Conservation (phyloP, 331 rosid genomes). For the Dryas integrifolia region DNA sequence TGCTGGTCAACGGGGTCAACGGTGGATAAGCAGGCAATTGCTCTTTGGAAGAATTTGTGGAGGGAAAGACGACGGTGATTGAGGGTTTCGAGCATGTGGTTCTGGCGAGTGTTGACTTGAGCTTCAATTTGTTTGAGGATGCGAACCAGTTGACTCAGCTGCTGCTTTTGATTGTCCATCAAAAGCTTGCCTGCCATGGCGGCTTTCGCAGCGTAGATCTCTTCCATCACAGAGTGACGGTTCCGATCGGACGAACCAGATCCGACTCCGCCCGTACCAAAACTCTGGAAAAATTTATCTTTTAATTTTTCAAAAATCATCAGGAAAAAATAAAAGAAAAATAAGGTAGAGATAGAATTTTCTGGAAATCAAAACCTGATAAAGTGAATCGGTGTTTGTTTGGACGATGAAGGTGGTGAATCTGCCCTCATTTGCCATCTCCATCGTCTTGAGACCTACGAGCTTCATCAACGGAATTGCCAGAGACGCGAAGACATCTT, state of each 20-base stretch:
- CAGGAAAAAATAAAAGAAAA: not conserved
- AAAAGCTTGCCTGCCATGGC: conserved; percentile 6
- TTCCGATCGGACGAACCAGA: not conserved
- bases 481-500: conserved; percentile 11
- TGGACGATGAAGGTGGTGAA: conserved; percentile 17
- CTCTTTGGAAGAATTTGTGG: not conserved
- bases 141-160: conserved; percentile 4
- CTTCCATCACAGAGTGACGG: conserved; percentile 1
- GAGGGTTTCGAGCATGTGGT: conserved; percentile 19
- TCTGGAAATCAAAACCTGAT: not conserved
- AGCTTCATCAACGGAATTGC: conserved; percentile 19
- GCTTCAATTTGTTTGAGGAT: conserved; percentile 17
- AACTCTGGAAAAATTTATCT: not conserved
- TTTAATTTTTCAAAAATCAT: not conserved
- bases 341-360: not conserved
- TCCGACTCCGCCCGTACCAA: not conserved
- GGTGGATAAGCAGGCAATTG: not conserved
- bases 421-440: conserved; percentile 15
- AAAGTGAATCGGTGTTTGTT: not conserved
- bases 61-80: not conserved
- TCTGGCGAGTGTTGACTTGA: conserved; percentile 4
- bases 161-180: conserved; percentile 17
- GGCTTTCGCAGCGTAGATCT: not conserved
- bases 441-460: conserved; percentile 15
- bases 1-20: conserved; percentile 12